Conservation (phyloP, 805 yeast species). For the Sugiyamaella boreocaroliniensis region DNA sequence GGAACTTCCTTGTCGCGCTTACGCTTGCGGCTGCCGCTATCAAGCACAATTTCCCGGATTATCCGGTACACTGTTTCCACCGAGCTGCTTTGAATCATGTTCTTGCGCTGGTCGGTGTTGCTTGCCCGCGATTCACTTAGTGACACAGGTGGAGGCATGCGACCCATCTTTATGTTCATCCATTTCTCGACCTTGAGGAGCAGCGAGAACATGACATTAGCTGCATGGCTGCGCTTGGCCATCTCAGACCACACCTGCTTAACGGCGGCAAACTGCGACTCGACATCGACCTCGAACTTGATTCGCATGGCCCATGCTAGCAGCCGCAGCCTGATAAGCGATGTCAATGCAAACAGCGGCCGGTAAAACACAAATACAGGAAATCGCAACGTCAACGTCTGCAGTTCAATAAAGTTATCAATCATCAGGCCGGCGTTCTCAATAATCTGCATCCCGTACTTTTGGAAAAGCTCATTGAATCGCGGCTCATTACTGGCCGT, state of each 20-base stretch:
- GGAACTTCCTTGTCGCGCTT: background rate
- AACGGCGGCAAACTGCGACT: slow-evolving; percentile 20
- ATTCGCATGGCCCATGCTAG: slow-evolving; percentile 13
- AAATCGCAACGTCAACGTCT: slow-evolving; percentile 3
- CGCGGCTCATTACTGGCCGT: background rate
- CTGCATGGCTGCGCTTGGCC: slow-evolving; percentile 1
- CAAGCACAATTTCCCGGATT: slow-evolving; percentile 4
- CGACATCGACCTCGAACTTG: slow-evolving; percentile 25
- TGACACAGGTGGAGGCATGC: background rate
- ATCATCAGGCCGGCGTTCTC: slow-evolving; percentile 5
- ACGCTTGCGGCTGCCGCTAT: background rate
- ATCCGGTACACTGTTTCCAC: slow-evolving; percentile 6
- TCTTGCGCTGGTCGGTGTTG: background rate
- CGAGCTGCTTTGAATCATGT: background rate
- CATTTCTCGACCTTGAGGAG: slow-evolving; percentile 9
- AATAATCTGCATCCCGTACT: slow-evolving; percentile 5
- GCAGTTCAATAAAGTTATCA: slow-evolving; percentile 9
- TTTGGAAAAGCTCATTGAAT: slow-evolving; percentile 1
- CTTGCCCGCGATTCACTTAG: background rate
- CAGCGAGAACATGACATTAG: background rate
- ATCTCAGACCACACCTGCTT: slow-evolving; percentile 22
- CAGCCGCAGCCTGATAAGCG: slow-evolving; percentile 14
- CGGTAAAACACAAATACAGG: slow-evolving; percentile 19
- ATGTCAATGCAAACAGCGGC: slow-evolving; percentile 18
- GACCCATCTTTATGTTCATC: slow-evolving; percentile 4